Base-by-base conservation (phyloP, 257 asterid genomes). In the Salvia hispanica region DNA sequence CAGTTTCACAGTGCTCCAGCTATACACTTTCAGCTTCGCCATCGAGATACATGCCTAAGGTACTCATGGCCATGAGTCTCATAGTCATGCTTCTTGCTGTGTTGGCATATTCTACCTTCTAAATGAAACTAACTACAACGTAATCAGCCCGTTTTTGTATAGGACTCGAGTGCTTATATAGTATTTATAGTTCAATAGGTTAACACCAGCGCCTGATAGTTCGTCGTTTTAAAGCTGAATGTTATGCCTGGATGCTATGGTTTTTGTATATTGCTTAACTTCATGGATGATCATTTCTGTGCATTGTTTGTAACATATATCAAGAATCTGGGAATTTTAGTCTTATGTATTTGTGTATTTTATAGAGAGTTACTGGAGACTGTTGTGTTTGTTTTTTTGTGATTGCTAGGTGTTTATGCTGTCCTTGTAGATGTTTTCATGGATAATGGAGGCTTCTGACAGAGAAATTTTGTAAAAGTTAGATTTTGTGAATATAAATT, bases 51-150 rank as follows among this genome's bases (percentile, higher is more conserved):
- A 45, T 76, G 75, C 78, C 87, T 31, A 79, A 68, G 89, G 77
- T 83, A 54, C 69, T 87, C 60, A 71, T 83, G 70, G 70, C 81
- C 39, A 46, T 65, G 42, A 69, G 95, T 64, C 54, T 89, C 60
- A 9, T 81, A 25, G 66, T 78, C 45, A 63, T 79, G 57, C 68
- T 83, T 28, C 45, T 84, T 50, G 77, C 88, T 11, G 57, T 83
- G 15, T 83, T 77, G 78, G 76, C 66, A 25, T 76, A 59, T 66
- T 63, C 63, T 59, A 25, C 76, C 65, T 72, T 68, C 72, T 77
- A 64, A 72, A 8, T 13, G 11, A 46, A 56, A 69, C 43, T 62
- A 42, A 68, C 60, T 72, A 21, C 71, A 44, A 15, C 31, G 51
- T 28, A 36, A 14, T 16, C 43, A 13, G 12, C n/a, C 42, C 5